Percentiles rank a stretch among this genome's conserved stretches.
Conservation (phyloP, 139 green algal genomes). For the Coelastrella sp. region DNA sequence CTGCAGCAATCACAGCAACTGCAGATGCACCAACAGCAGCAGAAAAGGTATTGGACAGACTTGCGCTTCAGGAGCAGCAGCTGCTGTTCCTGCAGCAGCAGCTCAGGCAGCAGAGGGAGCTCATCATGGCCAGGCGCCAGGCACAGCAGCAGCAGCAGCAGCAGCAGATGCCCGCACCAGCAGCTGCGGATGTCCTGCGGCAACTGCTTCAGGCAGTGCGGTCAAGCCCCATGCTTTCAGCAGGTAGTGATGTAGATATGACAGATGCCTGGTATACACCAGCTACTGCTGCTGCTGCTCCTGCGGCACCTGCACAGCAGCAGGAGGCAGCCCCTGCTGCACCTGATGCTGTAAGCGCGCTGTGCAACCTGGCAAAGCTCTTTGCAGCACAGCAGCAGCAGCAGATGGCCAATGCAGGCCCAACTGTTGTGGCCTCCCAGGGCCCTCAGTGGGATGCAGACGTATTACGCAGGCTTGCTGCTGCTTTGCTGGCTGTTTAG, state of each 20-base stretch:
- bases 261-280: background rate
- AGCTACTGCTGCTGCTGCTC: background rate
- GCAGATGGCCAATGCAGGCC: background rate
- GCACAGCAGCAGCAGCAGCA: background rate
- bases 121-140: background rate
- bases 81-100: constrained; percentile 38
- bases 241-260: constrained; percentile 12
- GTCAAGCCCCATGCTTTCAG: background rate
- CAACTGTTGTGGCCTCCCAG: background rate
- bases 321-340: too few species aligned
- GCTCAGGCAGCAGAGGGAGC: constrained; percentile 13
- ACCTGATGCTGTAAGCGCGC: background rate
- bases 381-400: constrained; percentile 29
- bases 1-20: too few species aligned
- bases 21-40: background rate
- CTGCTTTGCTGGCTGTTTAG: constrained; percentile 15
- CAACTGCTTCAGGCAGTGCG: background rate
- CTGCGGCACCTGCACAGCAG: too few species aligned
- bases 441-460: background rate
- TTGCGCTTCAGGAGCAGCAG: constrained; percentile 24
- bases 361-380: background rate
- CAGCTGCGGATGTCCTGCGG: background rate
- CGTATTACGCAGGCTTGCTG: constrained; percentile 24
- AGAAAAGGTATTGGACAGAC: background rate
- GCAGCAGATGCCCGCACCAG: background rate